Percentiles rank a stretch among this genome's conserved stretches.
Conservation (phyloP, 352 stramenopile species). For the Globisporangium lucens region DNA sequence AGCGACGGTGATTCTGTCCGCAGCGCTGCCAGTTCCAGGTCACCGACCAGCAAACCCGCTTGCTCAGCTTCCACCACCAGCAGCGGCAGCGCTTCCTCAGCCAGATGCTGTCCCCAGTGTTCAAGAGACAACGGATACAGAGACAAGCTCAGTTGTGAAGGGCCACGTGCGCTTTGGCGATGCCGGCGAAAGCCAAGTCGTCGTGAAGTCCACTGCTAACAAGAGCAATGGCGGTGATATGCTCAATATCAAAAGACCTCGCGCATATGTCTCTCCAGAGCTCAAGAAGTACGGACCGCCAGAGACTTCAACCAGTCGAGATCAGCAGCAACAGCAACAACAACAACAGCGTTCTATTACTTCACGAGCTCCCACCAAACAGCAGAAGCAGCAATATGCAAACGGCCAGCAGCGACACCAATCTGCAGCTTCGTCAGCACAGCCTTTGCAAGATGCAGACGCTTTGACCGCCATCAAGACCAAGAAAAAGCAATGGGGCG, state of each 20-base stretch:
- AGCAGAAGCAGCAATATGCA: not conserved
- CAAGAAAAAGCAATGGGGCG: constrained; percentile 30
- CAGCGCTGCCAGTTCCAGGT: not conserved
- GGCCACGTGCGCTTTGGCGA: constrained; percentile 44
- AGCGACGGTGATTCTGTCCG: not conserved
- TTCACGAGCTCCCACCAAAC: not conserved
- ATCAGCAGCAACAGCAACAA: not conserved
- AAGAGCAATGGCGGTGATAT: not conserved
- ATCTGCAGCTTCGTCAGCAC: not conserved
- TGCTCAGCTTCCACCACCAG: constrained; percentile 1
- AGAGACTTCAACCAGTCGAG: not conserved
- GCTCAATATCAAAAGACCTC: not conserved
- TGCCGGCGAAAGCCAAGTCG: constrained; percentile 19
- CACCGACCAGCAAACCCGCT: not conserved
- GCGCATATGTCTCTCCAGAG: constrained; percentile 18
- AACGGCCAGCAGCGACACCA: not conserved
- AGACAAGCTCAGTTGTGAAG: constrained; percentile 12
- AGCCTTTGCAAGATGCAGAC: constrained; percentile 1
- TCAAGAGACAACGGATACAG: not conserved
- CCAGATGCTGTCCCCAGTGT: not conserved
- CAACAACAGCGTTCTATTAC: not conserved
- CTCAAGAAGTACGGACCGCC: constrained; percentile 62
- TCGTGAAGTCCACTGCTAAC: not conserved
- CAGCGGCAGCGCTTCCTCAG: not conserved
- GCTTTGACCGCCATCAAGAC: not conserved